Percentiles rank a stretch among this genome's conserved stretches.
Conservation (phyloP, 2,329 filamentous ascomycete genomes). For the Ophiosphaerella korrae region DNA sequence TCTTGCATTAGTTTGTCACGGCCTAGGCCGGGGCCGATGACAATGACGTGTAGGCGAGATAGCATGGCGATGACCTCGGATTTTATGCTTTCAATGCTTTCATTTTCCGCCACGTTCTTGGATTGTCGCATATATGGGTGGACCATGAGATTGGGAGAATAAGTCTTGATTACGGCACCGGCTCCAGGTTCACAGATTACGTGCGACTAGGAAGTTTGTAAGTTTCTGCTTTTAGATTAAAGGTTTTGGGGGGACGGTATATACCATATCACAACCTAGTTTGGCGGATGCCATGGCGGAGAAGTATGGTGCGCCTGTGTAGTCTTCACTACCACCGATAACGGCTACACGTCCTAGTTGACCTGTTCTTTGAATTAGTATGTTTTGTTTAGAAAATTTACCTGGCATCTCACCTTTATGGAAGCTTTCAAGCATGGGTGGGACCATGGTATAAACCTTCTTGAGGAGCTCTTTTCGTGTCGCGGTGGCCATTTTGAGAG, state of each 20-base stretch:
- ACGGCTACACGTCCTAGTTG: slow-evolving; percentile 91
- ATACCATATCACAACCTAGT: slow-evolving; percentile 87
- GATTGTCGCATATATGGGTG: slow-evolving; percentile 92
- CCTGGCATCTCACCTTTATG: slow-evolving; percentile 76
- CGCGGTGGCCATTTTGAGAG: slow-evolving; percentile 53
- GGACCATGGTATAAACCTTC: slow-evolving; percentile 87
- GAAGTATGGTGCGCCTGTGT: slow-evolving; percentile 97
- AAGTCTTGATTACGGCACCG: slow-evolving; percentile 87
- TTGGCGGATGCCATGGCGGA: slow-evolving; percentile 95
- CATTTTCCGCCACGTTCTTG: slow-evolving; percentile 59
- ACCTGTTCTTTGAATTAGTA: slow-evolving; percentile 58
- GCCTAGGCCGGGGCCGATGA: slow-evolving; percentile 90
- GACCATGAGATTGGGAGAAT: slow-evolving; percentile 98
- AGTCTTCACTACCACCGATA: slow-evolving; percentile 93
- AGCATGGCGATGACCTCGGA: slow-evolving; percentile 78
- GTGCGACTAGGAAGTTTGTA: slow-evolving; percentile 66
- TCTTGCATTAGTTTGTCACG: slow-evolving; percentile 89
- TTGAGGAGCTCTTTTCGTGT: slow-evolving; percentile 75
- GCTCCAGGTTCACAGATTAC: slow-evolving; percentile 94
- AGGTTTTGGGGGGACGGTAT: not conserved
- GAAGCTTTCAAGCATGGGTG: slow-evolving; percentile 92
- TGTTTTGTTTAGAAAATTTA: not conserved
- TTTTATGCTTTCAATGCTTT: slow-evolving; percentile 67
- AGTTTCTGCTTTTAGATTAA: slow-evolving; percentile 11
- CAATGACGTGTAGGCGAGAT: slow-evolving; percentile 84